Evolutionary conservation across 2,329 filamentous ascomycete species (phyloP), one percentile per base, ranked within the genome.

Genomic region (Sphaerulina vaccinii): DNA sequence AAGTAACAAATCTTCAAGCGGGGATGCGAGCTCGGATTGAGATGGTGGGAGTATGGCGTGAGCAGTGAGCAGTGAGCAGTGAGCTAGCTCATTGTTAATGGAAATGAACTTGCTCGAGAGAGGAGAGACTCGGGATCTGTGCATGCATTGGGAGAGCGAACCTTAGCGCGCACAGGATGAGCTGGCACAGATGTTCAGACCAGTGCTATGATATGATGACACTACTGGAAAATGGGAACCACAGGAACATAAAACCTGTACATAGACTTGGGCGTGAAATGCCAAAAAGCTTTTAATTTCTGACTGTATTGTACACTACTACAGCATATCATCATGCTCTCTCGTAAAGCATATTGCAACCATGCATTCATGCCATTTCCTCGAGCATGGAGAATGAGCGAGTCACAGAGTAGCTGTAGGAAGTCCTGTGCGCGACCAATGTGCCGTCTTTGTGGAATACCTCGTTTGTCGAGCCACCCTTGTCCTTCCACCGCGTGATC

Each of bases 1-100:
- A 10, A 42, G 39, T 11, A 49, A 23, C 50, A 51, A 27, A 29
- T 48, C 46, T 36, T 48, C 32, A 10, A 24, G 19, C 21, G 39
- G 23, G 40, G 46, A 33, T 51, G 42, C n/a, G 33, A 36, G 42
- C 21, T 39, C n/a, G 33, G 33, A 48, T 24, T 37, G 24, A 15
- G 23, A 35, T 36, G 18, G 32, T 32, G 11, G 6, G 8, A 36
- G 35, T 18, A 7, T 5, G 3, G 22, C 15, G 16, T 15, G 33
- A 22, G 11, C n/a, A 40, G 23, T 5, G 36, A 27, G 2, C n/a
- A 15, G 27, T 18, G 22, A 23, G 35, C 9, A 23, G 22, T 22
- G 7, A 4, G 13, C 5, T 29, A 13, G 40, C n/a, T 16, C 5
- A 21, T 22, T 15, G 13, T 8, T 22, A 9, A 38, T 7, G 27